phyloP scores from a whole-genome alignment of 108 stramenopile genomes.

The Cyclotella atomus region DNA sequence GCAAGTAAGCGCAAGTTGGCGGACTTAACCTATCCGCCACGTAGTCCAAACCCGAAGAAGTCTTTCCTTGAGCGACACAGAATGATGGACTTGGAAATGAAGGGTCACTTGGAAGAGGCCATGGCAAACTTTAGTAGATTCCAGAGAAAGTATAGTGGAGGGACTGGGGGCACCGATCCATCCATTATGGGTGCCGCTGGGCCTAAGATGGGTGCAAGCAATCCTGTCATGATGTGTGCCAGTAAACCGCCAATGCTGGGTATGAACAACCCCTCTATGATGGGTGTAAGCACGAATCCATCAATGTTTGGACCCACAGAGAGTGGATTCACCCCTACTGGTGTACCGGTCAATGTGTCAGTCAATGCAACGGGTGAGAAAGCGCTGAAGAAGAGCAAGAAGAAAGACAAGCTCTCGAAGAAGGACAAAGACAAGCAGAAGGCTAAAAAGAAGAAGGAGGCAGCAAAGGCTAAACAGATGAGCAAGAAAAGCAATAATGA shows the following conservation, averaged over 20 bases:
- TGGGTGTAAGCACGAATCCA: no score
- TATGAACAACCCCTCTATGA: no score
- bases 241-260: no score
- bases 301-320: no score
- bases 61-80: conserved; percentile 27
- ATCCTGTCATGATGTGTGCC: no score
- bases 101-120: conserved; percentile 18
- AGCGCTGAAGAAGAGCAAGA: no score
- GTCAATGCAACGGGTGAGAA: no score
- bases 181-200: neutral
- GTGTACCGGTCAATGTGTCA: neutral
- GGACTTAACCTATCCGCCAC: conserved; percentile 4
- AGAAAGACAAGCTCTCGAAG: neutral
- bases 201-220: no score
- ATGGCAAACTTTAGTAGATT: conserved; percentile 1
- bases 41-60: conserved; percentile 35
- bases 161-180: neutral
- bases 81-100: conserved; percentile 27
- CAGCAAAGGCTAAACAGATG: neutral
- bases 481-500: neutral
- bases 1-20: neutral
- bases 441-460: neutral
- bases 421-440: conserved; percentile 2
- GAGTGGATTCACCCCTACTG: neutral
- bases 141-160: neutral